Base-by-base conservation (phyloP, 345 rosid genomes). In the Lumnitzera littorea region DNA sequence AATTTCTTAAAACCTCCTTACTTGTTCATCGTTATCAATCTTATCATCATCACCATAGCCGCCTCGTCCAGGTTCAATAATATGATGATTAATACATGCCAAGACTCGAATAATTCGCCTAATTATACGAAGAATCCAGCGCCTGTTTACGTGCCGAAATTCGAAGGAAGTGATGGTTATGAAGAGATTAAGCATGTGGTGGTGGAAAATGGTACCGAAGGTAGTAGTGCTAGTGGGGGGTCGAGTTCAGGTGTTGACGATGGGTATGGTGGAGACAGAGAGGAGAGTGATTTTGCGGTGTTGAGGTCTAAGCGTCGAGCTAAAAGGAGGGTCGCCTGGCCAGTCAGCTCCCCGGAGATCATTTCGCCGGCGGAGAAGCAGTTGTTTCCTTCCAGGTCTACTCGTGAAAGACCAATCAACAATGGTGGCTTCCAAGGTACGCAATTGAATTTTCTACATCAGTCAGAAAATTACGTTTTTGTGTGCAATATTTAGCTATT, bases 1-100 rank as follows among this genome's bases (percentile, higher is more conserved):
- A 62, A 82, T 2, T 87, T 84, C 90, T 78, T 80, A 36, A 76
- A 62, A 58, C 96, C 91, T 5, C 88, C 82, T 16, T 83, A 77
- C 68, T 74, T 78, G 11, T 84, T 76, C 58, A 29, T 82, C 55
- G 9, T 76, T 57, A 56, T 75, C 64, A 84, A 87, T 57, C 70
- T 59, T 54, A 84, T 89, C 57, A 84, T 87, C 76, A 71, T 81
- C 60, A 65, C 65, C 23, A 78, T 90, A 47, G 78, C 62, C 53
- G 84, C 82, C 31, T 72, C 88, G 46, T 80, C 91, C 1, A 70
- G 72, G 50, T 74, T 72, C 61, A 72, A 36, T 36, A 36, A 36
- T 5, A 5, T 7, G 43, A 36, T 36, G 43, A 36, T 36, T 36
- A 36, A 36, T 36, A 36, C 43, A 7, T 36, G 43, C 43, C 43